Evolutionary conservation across 2,329 filamentous ascomycete genomes (phyloP).

Genomic region (Botryotinia narcissicola): DNA sequence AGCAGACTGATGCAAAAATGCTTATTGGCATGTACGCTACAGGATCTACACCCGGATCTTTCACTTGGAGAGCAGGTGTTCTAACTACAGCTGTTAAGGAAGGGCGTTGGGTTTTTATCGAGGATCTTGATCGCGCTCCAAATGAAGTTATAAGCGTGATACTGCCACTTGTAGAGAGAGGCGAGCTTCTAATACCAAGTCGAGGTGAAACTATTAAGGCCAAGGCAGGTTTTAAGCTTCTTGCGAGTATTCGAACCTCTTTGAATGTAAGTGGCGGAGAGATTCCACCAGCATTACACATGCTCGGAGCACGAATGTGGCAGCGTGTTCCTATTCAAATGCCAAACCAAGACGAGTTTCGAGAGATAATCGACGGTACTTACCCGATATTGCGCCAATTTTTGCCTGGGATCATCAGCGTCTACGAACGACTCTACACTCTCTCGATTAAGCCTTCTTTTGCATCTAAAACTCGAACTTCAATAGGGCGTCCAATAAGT

Average conservation of each 20-base stretch:
- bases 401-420: conserved; percentile 55
- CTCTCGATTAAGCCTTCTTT: conserved; percentile 45
- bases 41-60: conserved; percentile 81
- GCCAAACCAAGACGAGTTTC: conserved; percentile 67
- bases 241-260: conserved; percentile 84
- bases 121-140: conserved; percentile 92
- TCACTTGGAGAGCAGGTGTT: conserved; percentile 88
- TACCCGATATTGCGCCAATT: conserved; percentile 69
- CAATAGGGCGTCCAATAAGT: conserved; percentile 54
- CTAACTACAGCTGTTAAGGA: conserved; percentile 91
- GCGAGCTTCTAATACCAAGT: conserved; percentile 86
- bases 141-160: conserved; percentile 93
- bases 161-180: conserved; percentile 84
- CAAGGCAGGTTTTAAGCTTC: conserved; percentile 79
- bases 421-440: conserved; percentile 54
- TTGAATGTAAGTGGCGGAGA: conserved; percentile 65
- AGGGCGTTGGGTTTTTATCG: conserved; percentile 94
- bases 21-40: conserved; percentile 93
- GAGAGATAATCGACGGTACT: conserved; percentile 67
- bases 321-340: conserved; percentile 67
- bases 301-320: conserved; percentile 88
- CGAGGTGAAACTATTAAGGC: conserved; percentile 84
- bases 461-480: conserved; percentile 48
- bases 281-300: conserved; percentile 61
- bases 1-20: conserved; percentile 97